phyloP scores from a whole-genome alignment of 441 rosid genomes.

The Corymbia calophylla region DNA sequence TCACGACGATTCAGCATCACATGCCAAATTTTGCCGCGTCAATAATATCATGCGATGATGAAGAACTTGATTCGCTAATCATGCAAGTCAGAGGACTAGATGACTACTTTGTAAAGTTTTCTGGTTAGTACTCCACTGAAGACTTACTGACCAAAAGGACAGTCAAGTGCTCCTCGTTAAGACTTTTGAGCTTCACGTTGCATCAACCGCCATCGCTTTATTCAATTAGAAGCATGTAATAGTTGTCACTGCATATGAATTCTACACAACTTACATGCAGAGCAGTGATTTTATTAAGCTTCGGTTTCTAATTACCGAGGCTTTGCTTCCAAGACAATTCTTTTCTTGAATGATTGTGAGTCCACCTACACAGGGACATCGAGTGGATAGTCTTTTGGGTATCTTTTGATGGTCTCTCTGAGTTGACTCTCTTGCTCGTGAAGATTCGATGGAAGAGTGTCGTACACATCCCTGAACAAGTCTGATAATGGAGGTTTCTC shows the following conservation, averaged over 20 bases:
- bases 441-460: conserved; percentile 43
- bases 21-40: neutral
- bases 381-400: conserved; percentile 41
- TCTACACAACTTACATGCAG: neutral
- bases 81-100: too few species aligned
- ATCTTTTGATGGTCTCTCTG: conserved; percentile 29
- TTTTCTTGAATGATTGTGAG: neutral
- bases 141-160: too few species aligned
- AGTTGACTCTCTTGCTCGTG: conserved; percentile 52
- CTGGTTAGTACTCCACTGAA: too few species aligned
- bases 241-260: neutral
- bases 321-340: neutral
- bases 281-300: neutral
- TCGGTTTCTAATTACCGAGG: neutral
- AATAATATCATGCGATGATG: too few species aligned
- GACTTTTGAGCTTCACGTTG: too few species aligned
- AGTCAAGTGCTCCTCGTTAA: too few species aligned
- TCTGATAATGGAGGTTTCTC: conserved; percentile 48
- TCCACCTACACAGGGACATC: conserved; percentile 31
- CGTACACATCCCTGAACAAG: conserved; percentile 58
- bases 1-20: neutral
- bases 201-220: neutral
- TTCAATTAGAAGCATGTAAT: neutral
- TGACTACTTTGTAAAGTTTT: too few species aligned
- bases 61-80: too few species aligned